These are phyloP conservation scores for Aphanoascus verrucosus DNA, from an alignment of 2,329 filamentous ascomycete species.

Conservation along the genomic window DNA sequence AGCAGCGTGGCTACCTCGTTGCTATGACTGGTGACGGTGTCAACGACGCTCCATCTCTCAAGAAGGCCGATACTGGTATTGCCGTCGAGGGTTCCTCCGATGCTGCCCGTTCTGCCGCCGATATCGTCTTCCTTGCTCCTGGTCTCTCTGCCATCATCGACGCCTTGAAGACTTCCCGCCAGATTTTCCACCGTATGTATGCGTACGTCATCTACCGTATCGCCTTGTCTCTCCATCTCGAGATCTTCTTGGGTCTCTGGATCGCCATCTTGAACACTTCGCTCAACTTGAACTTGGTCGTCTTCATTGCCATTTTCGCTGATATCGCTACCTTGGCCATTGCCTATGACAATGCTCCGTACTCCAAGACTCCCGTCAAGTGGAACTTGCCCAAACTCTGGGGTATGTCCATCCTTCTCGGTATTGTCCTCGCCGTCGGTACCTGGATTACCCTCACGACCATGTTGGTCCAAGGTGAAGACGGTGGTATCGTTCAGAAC, in stretches of 20 bases:
- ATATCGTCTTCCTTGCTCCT: constrained; percentile 87
- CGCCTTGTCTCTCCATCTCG: constrained; percentile 77
- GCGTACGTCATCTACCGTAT: constrained; percentile 94
- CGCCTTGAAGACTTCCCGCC: constrained; percentile 81
- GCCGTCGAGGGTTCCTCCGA: constrained; percentile 87
- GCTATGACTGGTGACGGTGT: constrained; percentile 96
- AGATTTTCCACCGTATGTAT: constrained; percentile 97
- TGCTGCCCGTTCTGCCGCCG: constrained; percentile 78
- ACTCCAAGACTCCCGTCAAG: constrained; percentile 76
- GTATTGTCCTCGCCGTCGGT: constrained; percentile 67
- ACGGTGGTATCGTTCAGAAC: constrained; percentile 83
- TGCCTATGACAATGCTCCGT: constrained; percentile 86
- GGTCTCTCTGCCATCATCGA: constrained; percentile 89
- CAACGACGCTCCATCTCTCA: constrained; percentile 84
- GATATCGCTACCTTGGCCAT: constrained; percentile 87
- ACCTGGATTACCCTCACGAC: constrained; percentile 86
- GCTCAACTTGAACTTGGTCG: constrained; percentile 75
- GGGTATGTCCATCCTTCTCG: constrained; percentile 81
- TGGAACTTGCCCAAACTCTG: constrained; percentile 92
- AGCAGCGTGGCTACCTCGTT: constrained; percentile 85
- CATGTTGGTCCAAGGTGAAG: constrained; percentile 56
- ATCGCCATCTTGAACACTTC: constrained; percentile 77
- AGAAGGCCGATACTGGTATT: constrained; percentile 95
- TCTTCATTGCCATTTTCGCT: constrained; percentile 91
- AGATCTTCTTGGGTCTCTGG: constrained; percentile 86